Base-by-base conservation (phyloP, 2,329 filamentous ascomycete species). In the Pezicula radicicola region DNA sequence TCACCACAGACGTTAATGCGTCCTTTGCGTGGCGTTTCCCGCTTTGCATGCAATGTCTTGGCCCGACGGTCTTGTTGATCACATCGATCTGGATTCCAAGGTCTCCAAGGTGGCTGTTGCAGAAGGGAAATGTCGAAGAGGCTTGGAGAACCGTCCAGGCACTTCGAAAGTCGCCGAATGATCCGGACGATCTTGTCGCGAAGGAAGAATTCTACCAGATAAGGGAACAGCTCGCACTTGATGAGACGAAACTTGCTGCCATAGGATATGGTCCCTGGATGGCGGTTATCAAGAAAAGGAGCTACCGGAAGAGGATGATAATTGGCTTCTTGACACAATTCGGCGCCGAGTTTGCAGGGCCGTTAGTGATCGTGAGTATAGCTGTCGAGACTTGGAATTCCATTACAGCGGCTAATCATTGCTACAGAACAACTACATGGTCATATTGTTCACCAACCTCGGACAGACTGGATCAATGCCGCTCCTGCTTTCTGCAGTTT, bases 31-130 rank as follows among this genome's bases (percentile, higher is more conserved):
- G 66, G 66, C 60, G 62, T 7, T 52, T 64, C 21, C 63, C 63
- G 2, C 60, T 68, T 15, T 60, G 59, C 4, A 63, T 66, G 40
- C 63, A 66, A 44, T 47, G 63, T 15, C 25, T 63, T 2, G 62
- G 61, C 7, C 61, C 64, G 2, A 33, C 57, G 12, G 40, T 66
- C 4, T 51, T 66, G 18, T 19, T 51, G 18, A 25, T 46, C 33
- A 39, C 49, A 7, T 44, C 45, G 19, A 36, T 89, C 72, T 55
- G 84, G 28, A 54, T 88, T 48, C 87, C 86, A 6, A 86, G 89
- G 65, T 88, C 86, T 0, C 86, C 86, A 1, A 79, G 86, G 19
- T 89, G 74, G 67, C 71, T 86, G 16, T 81, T 89, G 69, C 43
- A 47, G 15, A 44, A 46, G 5, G 49, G 49, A 25, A 10, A 51